phyloP scores from a whole-genome alignment of 164 flowering plant species.

The Litsea cubeba region DNA sequence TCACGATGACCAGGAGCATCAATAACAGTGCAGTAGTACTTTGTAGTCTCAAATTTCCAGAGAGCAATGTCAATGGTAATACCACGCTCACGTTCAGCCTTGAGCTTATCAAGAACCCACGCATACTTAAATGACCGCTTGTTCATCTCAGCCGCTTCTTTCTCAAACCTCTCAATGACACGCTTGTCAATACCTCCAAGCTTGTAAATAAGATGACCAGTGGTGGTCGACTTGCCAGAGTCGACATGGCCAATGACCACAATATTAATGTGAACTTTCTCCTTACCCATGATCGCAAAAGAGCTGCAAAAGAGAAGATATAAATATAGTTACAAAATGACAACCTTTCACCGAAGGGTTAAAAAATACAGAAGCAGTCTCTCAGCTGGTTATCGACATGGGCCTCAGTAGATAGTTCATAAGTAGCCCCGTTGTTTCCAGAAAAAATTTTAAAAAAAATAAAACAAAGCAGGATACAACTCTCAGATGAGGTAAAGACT shows the following conservation, averaged over 20 bases:
- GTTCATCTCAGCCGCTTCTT: conserved; percentile 94
- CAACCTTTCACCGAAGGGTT: too few species aligned
- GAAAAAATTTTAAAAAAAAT: too few species aligned
- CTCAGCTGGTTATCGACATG: too few species aligned
- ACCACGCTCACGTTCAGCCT: conserved; percentile 92
- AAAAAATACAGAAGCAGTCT: too few species aligned
- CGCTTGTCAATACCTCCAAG: conserved; percentile 92
- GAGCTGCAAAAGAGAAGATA: not conserved
- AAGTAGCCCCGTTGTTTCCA: too few species aligned
- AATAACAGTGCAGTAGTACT: conserved; percentile 81
- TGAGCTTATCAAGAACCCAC: conserved; percentile 80
- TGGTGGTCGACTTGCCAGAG: conserved; percentile 72
- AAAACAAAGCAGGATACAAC: too few species aligned
- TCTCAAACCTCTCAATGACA: conserved; percentile 86
- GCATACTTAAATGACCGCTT: conserved; percentile 84
- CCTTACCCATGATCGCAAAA: conserved; percentile 40
- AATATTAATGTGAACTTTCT: conserved; percentile 54
- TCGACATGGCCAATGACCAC: conserved; percentile 78
- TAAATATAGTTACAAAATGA: too few species aligned
- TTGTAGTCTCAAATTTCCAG: conserved; percentile 86
- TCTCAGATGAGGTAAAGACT: too few species aligned
- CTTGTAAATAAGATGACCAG: conserved; percentile 81
- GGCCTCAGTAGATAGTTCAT: too few species aligned
- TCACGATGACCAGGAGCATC: conserved; percentile 90
- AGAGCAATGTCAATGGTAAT: conserved; percentile 79